Evolutionary conservation across 306 rosid genomes (phyloP).

Genomic region (Medicago arabica): DNA sequence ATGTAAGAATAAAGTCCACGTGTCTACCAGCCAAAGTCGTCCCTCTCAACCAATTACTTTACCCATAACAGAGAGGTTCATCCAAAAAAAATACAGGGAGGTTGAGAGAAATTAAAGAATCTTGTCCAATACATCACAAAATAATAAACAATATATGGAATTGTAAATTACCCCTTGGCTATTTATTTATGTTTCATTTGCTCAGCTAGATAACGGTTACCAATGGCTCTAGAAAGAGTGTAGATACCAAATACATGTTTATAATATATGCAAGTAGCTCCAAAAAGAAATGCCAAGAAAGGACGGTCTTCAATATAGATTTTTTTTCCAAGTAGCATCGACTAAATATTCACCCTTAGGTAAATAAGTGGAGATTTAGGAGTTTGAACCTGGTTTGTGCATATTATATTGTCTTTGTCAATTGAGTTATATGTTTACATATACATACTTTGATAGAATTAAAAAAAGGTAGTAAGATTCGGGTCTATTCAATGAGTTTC

Average conservation of each 20-base stretch:
- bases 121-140: neutral
- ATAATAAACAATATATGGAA: neutral
- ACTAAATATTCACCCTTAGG: too few relatives aligned
- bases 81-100: neutral
- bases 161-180: neutral
- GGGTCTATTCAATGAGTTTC: conserved; percentile 32
- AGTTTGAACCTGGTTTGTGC: too few relatives aligned
- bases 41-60: neutral
- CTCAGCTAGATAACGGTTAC: conserved; percentile 30
- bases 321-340: too few relatives aligned
- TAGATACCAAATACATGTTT: neutral
- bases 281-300: conserved; percentile 34
- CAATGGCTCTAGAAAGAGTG: conserved; percentile 6
- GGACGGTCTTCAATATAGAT: conserved; percentile 26
- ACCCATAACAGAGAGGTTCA: neutral
- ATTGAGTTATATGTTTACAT: too few relatives aligned
- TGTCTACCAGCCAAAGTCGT: neutral
- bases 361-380: too few relatives aligned
- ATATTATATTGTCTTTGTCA: too few relatives aligned
- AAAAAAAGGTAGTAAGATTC: conserved; percentile 31
- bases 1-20: neutral
- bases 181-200: conserved; percentile 17
- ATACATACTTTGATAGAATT: neutral
- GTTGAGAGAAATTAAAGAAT: conserved; percentile 16
- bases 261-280: neutral